Percentiles rank a stretch among this genome's conserved stretches.
These are phyloP conservation scores for Agarophyton chilense DNA, from an alignment of 23 red algal species.

Conservation along the genomic window DNA sequence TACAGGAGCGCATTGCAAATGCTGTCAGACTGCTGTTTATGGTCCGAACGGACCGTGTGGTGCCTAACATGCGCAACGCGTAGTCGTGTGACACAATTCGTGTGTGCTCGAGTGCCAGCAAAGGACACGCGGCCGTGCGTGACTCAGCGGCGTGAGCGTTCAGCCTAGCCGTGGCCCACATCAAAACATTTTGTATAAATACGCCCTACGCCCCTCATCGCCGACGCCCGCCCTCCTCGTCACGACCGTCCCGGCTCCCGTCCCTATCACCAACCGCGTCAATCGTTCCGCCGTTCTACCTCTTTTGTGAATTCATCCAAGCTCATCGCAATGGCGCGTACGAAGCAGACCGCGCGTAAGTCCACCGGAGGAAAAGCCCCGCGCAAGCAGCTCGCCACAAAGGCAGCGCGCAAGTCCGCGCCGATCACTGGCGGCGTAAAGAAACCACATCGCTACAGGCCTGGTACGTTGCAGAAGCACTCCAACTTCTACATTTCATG, in stretches of 20 bases:
- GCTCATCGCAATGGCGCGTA: slow-evolving; percentile 86
- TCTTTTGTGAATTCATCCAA: not conserved
- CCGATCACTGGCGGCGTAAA: slow-evolving; percentile 96
- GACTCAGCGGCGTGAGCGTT: not conserved
- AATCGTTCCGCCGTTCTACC: not conserved
- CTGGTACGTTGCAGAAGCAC: slow-evolving; percentile 56
- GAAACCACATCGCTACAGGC: slow-evolving; percentile 99
- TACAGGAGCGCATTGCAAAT: no score
- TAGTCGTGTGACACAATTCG: no score
- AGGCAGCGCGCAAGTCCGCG: slow-evolving; percentile 99
- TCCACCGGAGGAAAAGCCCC: slow-evolving; percentile 99
- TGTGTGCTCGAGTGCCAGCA: not conserved
- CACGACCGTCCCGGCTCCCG: not conserved
- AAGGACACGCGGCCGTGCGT: slow-evolving; percentile 2
- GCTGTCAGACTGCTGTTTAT: no score
- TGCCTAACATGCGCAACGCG: no score
- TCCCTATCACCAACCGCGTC: not conserved
- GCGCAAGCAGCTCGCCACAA: slow-evolving; percentile 99
- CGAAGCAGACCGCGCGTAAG: slow-evolving; percentile 99
- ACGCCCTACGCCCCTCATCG: not conserved
- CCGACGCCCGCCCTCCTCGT: not conserved
- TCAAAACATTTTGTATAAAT: slow-evolving; percentile 45
- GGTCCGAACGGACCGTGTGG: not conserved
- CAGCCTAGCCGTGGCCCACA: no score
- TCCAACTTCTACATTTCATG: not conserved